These are phyloP conservation scores for Phytophthora sansomeana DNA, from an alignment of 352 stramenopile genomes.

Conservation along the genomic window DNA sequence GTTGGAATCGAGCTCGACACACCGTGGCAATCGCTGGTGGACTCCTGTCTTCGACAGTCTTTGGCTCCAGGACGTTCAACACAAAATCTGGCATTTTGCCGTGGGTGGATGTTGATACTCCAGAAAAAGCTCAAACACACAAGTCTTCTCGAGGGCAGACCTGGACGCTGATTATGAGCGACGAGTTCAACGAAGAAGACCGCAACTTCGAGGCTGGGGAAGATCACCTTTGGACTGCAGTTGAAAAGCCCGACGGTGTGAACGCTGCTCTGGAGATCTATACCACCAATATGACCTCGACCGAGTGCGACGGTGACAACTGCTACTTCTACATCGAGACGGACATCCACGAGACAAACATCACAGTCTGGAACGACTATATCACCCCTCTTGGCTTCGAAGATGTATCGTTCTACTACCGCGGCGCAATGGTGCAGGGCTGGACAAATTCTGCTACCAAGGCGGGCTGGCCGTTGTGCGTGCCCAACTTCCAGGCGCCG, in stretches of 20 bases:
- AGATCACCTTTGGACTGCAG: slow-evolving; percentile 88
- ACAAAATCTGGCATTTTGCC: slow-evolving; percentile 48
- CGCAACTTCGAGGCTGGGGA: slow-evolving; percentile 89
- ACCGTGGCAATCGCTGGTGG: neutral
- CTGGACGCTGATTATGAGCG: slow-evolving; percentile 68
- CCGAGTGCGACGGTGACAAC: slow-evolving; percentile 34
- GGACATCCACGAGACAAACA: slow-evolving; percentile 39
- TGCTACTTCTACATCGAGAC: slow-evolving; percentile 57
- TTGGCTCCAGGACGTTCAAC: slow-evolving; percentile 2
- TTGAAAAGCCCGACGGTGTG: slow-evolving; percentile 33
- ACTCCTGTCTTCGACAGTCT: neutral
- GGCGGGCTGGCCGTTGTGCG: slow-evolving; percentile 87
- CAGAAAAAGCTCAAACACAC: slow-evolving; percentile 43
- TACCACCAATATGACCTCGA: slow-evolving; percentile 34
- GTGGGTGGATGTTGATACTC: slow-evolving; percentile 67
- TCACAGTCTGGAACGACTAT: slow-evolving; percentile 63
- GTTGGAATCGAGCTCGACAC: neutral
- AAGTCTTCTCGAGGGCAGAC: slow-evolving; percentile 41
- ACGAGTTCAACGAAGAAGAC: slow-evolving; percentile 36
- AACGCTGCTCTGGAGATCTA: slow-evolving; percentile 40
- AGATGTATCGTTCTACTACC: slow-evolving; percentile 27
- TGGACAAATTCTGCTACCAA: slow-evolving; percentile 80
- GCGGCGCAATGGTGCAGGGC: slow-evolving; percentile 67
- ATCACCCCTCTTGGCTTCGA: slow-evolving; percentile 27
- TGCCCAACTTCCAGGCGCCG: slow-evolving; percentile 86